Evolutionary conservation across 805 yeast species (phyloP).

Genomic region (Saturnispora halmiae): DNA sequence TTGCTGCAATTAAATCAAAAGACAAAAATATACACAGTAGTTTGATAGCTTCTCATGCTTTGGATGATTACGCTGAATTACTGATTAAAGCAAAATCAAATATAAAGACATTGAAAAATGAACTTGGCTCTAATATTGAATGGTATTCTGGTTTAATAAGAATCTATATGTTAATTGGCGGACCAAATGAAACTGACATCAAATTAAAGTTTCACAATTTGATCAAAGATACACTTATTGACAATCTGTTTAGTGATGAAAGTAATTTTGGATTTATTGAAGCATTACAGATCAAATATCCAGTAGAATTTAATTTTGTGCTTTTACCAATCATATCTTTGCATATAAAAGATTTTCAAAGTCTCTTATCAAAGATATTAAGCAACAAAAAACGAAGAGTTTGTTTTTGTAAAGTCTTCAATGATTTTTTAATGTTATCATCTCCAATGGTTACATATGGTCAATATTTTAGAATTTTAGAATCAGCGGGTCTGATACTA

Average conservation of each 20-base stretch:
- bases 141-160: constrained; percentile 8
- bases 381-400: background rate
- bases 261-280: constrained; percentile 10
- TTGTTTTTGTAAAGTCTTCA: constrained; percentile 4
- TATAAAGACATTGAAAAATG: background rate
- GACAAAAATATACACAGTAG: background rate
- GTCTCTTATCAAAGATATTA: constrained; percentile 3
- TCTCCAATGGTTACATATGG: background rate
- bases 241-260: constrained; percentile 10
- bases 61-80: background rate
- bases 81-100: background rate
- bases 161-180: constrained; percentile 2
- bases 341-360: constrained; percentile 25
- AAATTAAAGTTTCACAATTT: background rate
- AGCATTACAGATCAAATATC: constrained; percentile 2
- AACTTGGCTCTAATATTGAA: background rate
- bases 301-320: constrained; percentile 12
- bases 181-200: background rate
- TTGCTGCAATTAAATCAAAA: constrained; percentile 7
- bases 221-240: constrained; percentile 11
- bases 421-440: constrained; percentile 4
- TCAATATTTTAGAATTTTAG: constrained; percentile 4
- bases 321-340: constrained; percentile 24
- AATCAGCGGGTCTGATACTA: background rate
- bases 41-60: background rate